Conservation (phyloP, 192 early-diverging fungal species). For the Backusella tarrabulga region DNA sequence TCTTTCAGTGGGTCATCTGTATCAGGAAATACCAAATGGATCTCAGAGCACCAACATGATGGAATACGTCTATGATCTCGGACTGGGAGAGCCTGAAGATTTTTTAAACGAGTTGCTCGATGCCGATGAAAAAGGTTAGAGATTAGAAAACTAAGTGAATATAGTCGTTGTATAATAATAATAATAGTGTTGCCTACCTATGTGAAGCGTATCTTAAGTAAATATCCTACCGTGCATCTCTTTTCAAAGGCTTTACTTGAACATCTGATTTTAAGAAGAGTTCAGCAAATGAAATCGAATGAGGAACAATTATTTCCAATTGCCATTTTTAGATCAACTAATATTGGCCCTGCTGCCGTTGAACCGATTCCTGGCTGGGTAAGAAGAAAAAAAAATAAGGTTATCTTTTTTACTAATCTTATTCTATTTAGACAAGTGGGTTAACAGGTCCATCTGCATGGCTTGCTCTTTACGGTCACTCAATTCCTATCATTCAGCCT, state of each 20-base stretch:
- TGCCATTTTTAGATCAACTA: slow-evolving; percentile 24
- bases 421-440: slow-evolving; percentile 16
- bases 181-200: slow-evolving; percentile 9
- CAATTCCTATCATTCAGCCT: slow-evolving; percentile 22
- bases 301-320: slow-evolving; percentile 30
- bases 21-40: slow-evolving; percentile 20
- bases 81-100: slow-evolving; percentile 26
- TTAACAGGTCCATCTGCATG: slow-evolving; percentile 24
- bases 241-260: slow-evolving; percentile 49
- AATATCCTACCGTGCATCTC: slow-evolving; percentile 46
- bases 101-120: slow-evolving; percentile 20
- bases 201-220: slow-evolving; percentile 14
- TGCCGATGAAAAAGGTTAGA: slow-evolving; percentile 22
- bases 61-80: slow-evolving; percentile 30
- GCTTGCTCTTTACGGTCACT: slow-evolving; percentile 21
- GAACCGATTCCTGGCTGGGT: slow-evolving; percentile 34
- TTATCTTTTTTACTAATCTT: neutral
- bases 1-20: slow-evolving; percentile 23
- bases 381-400: neutral
- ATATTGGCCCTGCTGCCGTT: slow-evolving; percentile 23
- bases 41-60: neutral
- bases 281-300: slow-evolving; percentile 22
- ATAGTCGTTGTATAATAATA: slow-evolving; percentile 5
- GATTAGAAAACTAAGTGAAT: slow-evolving; percentile 9
- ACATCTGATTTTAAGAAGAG: slow-evolving; percentile 39